These are phyloP conservation scores for Ganoderma leucocontextum DNA, from an alignment of 1,284 basidiomycete genomes.

Conservation along the genomic window DNA sequence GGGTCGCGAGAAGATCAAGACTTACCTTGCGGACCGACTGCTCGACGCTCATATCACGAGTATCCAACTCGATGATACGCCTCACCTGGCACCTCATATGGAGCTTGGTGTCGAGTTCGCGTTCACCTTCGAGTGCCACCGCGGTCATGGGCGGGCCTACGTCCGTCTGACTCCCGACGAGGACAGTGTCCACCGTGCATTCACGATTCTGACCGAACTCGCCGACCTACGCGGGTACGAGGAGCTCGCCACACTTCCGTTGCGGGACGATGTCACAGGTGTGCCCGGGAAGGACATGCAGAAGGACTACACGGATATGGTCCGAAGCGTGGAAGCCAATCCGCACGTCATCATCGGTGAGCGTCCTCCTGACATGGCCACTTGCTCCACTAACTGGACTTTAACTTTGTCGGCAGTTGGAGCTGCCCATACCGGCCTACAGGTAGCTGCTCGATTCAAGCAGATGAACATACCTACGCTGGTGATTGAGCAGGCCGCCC, in stretches of 20 bases:
- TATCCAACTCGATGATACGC: slow-evolving; percentile 41
- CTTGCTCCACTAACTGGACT: background rate
- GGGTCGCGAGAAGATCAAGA: slow-evolving; percentile 48
- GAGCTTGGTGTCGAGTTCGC: slow-evolving; percentile 36
- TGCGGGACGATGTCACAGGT: slow-evolving; percentile 26
- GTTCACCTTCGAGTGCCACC: slow-evolving; percentile 52
- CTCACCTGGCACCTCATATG: slow-evolving; percentile 38
- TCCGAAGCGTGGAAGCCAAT: slow-evolving; percentile 30
- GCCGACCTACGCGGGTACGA: slow-evolving; percentile 44
- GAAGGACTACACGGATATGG: slow-evolving; percentile 27
- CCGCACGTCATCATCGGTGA: slow-evolving; percentile 16
- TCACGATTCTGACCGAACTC: slow-evolving; percentile 40
- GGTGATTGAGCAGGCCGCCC: slow-evolving; percentile 53
- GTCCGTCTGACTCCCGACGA: slow-evolving; percentile 42
- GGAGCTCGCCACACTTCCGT: slow-evolving; percentile 30
- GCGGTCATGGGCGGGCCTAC: slow-evolving; percentile 48
- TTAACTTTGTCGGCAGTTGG: slow-evolving; percentile 48
- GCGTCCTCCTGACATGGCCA: background rate
- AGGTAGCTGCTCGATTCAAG: slow-evolving; percentile 58
- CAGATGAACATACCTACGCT: slow-evolving; percentile 58
- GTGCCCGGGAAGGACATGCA: slow-evolving; percentile 22
- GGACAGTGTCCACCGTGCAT: slow-evolving; percentile 30
- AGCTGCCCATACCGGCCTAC: slow-evolving; percentile 62
- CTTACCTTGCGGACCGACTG: slow-evolving; percentile 51
- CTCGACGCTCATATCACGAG: slow-evolving; percentile 35